Conservation (phyloP, 2,329 filamentous ascomycete species). For the Rachicladosporium sp. region DNA sequence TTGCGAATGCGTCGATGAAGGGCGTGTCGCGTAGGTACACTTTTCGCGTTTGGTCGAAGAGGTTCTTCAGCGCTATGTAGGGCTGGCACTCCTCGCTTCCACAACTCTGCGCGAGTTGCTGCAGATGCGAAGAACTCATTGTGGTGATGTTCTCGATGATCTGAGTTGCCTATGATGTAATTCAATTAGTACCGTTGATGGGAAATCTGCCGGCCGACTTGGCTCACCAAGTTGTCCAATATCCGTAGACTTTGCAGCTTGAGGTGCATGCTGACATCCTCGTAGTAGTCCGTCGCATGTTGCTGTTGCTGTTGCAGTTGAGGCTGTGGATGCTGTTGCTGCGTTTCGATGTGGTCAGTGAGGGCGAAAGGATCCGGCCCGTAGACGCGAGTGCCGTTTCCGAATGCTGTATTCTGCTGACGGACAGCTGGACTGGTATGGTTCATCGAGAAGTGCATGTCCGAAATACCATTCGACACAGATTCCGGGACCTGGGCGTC, state of each 20-base stretch:
- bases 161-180: constrained; percentile 40
- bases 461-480: too few relatives aligned
- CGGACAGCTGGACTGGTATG: too few relatives aligned
- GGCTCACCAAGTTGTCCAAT: constrained; percentile 46
- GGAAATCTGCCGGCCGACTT: background rate
- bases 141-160: constrained; percentile 46
- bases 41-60: constrained; percentile 52
- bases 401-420: too few relatives aligned
- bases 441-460: too few relatives aligned
- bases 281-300: constrained; percentile 18
- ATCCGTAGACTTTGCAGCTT: constrained; percentile 49
- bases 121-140: constrained; percentile 43
- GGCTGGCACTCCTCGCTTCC: constrained; percentile 38
- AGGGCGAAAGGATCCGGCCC: too few relatives aligned
- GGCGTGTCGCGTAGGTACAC: constrained; percentile 45
- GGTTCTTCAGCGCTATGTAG: constrained; percentile 48
- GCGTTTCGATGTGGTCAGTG: too few relatives aligned
- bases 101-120: constrained; percentile 38
- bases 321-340: constrained; percentile 3
- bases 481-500: too few relatives aligned
- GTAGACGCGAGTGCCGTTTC: too few relatives aligned
- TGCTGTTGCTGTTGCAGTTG: constrained; percentile 2
- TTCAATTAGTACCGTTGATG: background rate
- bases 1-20: constrained; percentile 34
- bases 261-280: constrained; percentile 34